phyloP scores from a whole-genome alignment of 805 yeast species.

The Metschnikowia corniflorae region DNA sequence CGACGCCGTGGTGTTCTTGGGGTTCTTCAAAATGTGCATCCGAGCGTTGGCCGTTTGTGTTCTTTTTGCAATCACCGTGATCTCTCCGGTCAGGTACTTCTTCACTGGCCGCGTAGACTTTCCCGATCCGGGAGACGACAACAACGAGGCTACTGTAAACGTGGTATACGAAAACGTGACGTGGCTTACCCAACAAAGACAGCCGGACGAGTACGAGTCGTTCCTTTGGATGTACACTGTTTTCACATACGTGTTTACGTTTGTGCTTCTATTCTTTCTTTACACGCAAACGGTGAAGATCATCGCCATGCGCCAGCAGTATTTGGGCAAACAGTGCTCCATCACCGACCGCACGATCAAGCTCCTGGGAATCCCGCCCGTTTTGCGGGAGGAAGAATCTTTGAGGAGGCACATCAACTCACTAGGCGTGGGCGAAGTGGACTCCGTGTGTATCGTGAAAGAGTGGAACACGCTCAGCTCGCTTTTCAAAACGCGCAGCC shows the following conservation, averaged over 20 bases:
- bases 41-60: conserved; percentile 62
- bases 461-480: conserved; percentile 79
- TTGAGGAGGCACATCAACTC: conserved; percentile 72
- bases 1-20: conserved; percentile 89
- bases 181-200: conserved; percentile 1
- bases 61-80: conserved; percentile 65
- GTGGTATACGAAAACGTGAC: conserved; percentile 12
- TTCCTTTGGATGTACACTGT: conserved; percentile 84
- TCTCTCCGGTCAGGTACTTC: conserved; percentile 81
- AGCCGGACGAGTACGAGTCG: conserved; percentile 39
- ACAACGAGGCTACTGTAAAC: neutral
- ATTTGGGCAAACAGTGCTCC: conserved; percentile 82
- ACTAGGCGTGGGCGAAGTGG: conserved; percentile 76
- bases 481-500: conserved; percentile 57
- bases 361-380: conserved; percentile 83
- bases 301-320: conserved; percentile 71
- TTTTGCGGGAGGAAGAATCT: conserved; percentile 66
- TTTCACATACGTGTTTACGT: conserved; percentile 83
- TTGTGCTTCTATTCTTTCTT: conserved; percentile 55
- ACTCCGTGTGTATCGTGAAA: conserved; percentile 72
- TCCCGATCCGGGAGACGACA: conserved; percentile 16
- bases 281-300: conserved; percentile 70
- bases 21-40: conserved; percentile 87
- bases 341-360: conserved; percentile 89
- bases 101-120: conserved; percentile 75